A percentile compares a stretch with the other conserved stretches of the same genome.
These are phyloP conservation scores for Zostera marina DNA, from an alignment of 116 monocot genomes.

Conservation along the genomic window DNA sequence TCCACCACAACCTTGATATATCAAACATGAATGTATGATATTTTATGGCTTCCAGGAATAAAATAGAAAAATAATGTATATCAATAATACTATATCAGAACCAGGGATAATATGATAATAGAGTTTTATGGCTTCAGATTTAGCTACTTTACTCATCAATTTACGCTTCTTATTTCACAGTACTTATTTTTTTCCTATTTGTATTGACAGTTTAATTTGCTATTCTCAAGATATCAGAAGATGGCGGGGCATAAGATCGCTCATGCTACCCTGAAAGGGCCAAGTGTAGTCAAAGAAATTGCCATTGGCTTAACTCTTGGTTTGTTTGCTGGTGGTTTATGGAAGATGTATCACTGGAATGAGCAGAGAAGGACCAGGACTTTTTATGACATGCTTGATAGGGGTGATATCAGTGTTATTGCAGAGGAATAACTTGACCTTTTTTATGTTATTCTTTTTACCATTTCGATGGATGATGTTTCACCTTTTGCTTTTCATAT, in stretches of 20 bases:
- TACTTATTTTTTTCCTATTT: not conserved
- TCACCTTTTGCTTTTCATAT: not conserved
- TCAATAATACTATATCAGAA: too few species aligned
- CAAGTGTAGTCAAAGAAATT: constrained; percentile 28
- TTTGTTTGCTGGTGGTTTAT: constrained; percentile 21
- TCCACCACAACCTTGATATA: too few species aligned
- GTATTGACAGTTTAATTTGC: not conserved
- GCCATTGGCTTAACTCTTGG: constrained; percentile 18
- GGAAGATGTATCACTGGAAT: constrained; percentile 34
- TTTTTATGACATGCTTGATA: constrained; percentile 31
- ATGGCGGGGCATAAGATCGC: constrained; percentile 15
- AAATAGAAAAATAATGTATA: too few species aligned
- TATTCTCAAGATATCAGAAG: not conserved
- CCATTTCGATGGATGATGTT: not conserved
- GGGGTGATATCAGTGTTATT: constrained; percentile 24
- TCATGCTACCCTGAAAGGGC: constrained; percentile 17
- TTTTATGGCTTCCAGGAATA: too few species aligned
- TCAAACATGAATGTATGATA: too few species aligned
- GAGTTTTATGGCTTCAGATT: too few species aligned
- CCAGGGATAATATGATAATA: too few species aligned
- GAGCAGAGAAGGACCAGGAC: constrained; percentile 23
- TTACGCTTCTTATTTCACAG: not conserved
- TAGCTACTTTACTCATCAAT: too few species aligned
- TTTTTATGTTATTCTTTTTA: not conserved
- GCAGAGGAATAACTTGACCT: constrained; percentile 11